These are phyloP conservation scores for Colletotrichum costaricense DNA, from an alignment of 2,329 filamentous ascomycete genomes.

Conservation along the genomic window DNA sequence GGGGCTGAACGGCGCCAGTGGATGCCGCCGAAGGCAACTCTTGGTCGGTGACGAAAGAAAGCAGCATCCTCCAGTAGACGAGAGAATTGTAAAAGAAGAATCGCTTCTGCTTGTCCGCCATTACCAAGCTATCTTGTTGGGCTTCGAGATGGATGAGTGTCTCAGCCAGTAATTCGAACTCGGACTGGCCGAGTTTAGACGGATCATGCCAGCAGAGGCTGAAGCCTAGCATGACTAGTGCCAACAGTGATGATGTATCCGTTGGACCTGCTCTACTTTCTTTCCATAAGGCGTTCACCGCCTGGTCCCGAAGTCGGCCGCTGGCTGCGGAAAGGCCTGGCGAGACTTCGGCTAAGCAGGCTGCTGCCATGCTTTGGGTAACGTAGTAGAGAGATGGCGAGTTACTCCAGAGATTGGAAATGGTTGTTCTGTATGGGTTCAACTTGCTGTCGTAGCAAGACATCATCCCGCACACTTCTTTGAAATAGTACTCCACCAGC, in stretches of 20 bases:
- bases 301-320: conserved; percentile 59
- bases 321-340: conserved; percentile 55
- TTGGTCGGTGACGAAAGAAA: conserved; percentile 41
- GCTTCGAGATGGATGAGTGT: background rate
- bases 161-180: conserved; percentile 12
- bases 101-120: conserved; percentile 38
- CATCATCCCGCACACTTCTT: conserved; percentile 69
- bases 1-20: conserved; percentile 11
- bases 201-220: conserved; percentile 71
- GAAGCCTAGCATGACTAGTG: conserved; percentile 67
- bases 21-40: background rate
- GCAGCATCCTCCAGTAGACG: conserved; percentile 42
- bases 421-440: conserved; percentile 70
- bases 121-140: conserved; percentile 18
- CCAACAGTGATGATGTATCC: conserved; percentile 66
- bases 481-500: conserved; percentile 73
- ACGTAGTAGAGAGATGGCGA: conserved; percentile 38
- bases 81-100: conserved; percentile 43
- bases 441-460: conserved; percentile 73
- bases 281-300: conserved; percentile 62
- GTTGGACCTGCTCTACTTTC: conserved; percentile 58
- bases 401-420: conserved; percentile 56
- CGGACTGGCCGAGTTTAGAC: conserved; percentile 58
- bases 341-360: conserved; percentile 44
- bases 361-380: conserved; percentile 40